Conservation (phyloP, 495 filamentous ascomycete species). For the Penicillium steckii region DNA sequence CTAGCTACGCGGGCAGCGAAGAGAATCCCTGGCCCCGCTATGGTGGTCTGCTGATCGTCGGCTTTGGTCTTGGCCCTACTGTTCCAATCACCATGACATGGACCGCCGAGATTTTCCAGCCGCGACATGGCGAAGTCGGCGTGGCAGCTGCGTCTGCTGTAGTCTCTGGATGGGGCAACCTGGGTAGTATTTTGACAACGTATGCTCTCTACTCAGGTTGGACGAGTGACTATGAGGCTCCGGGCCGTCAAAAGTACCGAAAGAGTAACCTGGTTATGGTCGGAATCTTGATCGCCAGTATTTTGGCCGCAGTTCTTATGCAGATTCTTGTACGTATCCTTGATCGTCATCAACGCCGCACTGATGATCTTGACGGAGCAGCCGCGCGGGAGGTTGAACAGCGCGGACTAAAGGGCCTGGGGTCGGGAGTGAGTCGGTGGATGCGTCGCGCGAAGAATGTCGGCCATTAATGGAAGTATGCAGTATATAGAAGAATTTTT, state of each 20-base stretch:
- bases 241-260: slow-evolving; percentile 69
- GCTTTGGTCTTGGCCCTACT: slow-evolving; percentile 87
- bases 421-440: slow-evolving; percentile 20
- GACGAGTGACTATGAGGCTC: slow-evolving; percentile 63
- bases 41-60: slow-evolving; percentile 83
- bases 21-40: slow-evolving; percentile 80
- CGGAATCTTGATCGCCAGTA: slow-evolving; percentile 76
- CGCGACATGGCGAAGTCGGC: slow-evolving; percentile 84
- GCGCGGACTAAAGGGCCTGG: slow-evolving; percentile 63
- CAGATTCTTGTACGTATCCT: slow-evolving; percentile 61
- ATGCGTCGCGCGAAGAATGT: slow-evolving; percentile 5
- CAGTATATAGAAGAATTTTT: background rate
- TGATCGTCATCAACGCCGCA: slow-evolving; percentile 53
- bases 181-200: slow-evolving; percentile 81
- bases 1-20: slow-evolving; percentile 68
- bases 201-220: slow-evolving; percentile 89
- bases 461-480: background rate
- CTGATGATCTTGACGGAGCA: slow-evolving; percentile 62
- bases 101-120: slow-evolving; percentile 89
- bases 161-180: slow-evolving; percentile 81
- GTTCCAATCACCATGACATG: slow-evolving; percentile 93
- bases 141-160: slow-evolving; percentile 86
- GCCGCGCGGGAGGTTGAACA: slow-evolving; percentile 66
- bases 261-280: slow-evolving; percentile 87
- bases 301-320: slow-evolving; percentile 67